phyloP scores from a whole-genome alignment of 2,329 filamentous ascomycete genomes.

The Dothistroma septosporum region DNA sequence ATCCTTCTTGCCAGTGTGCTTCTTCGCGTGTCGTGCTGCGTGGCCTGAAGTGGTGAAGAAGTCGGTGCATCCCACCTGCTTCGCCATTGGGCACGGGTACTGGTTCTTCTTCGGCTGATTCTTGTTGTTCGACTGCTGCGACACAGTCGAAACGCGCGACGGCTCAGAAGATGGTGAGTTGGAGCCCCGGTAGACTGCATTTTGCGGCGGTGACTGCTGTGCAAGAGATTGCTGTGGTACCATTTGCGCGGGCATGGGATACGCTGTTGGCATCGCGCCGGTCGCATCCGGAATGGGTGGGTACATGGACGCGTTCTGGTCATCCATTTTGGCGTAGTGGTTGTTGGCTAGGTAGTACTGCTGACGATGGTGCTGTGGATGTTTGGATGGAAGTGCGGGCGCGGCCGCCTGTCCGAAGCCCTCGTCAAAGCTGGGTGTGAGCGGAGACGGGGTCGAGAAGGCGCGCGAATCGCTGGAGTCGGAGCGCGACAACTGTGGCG shows the following conservation, averaged over 20 bases:
- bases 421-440: constrained; percentile 41
- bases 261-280: constrained; percentile 29
- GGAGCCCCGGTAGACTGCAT: background rate
- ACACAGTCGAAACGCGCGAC: constrained; percentile 39
- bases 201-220: constrained; percentile 13
- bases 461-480: constrained; percentile 44
- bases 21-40: constrained; percentile 79
- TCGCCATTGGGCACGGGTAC: constrained; percentile 69
- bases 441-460: constrained; percentile 44
- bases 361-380: constrained; percentile 18
- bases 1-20: constrained; percentile 76
- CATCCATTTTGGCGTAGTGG: constrained; percentile 34
- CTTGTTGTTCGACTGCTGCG: constrained; percentile 45
- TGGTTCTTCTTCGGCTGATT: constrained; percentile 56
- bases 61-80: constrained; percentile 68
- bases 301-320: constrained; percentile 33
- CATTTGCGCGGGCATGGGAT: constrained; percentile 30
- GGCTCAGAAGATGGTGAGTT: constrained; percentile 1
- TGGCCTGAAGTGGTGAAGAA: constrained; percentile 82
- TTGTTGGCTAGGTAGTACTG: constrained; percentile 19
- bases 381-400: constrained; percentile 15
- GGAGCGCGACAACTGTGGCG: constrained; percentile 45
- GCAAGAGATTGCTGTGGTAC: constrained; percentile 14
- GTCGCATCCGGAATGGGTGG: constrained; percentile 35
- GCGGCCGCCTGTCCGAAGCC: constrained; percentile 26